Evolutionary conservation across 116 monocot genomes (phyloP), one percentile per base, ranked within the genome.

Genomic region (Cymodocea nodosa): DNA sequence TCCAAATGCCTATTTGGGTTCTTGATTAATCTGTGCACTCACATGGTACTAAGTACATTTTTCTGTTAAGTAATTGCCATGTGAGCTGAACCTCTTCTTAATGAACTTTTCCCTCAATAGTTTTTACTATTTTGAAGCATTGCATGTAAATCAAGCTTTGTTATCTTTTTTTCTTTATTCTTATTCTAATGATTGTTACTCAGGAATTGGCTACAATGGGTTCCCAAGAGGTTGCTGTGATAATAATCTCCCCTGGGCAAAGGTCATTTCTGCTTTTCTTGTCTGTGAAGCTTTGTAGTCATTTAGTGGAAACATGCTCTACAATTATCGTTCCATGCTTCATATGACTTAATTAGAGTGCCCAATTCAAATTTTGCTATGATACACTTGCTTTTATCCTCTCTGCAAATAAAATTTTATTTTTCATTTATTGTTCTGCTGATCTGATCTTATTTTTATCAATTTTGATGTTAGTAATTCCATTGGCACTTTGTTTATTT

Each of bases 211-310:
- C 62, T 94, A 94, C 44, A 94, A 94, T 73, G 94, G 94, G 62
- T 94, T 94, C 72, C 94, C 94, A 78, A 86, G 94, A 84, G 94
- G 94, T 66, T 94, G 94, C 73, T 94, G 86, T 68, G 94, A 94
- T 70, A 78, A 89, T 62, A 82, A 82, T 70, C 86, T 94, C 71
- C 89, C 94, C 34, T 94, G 89, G 94, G 89, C 94, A 56, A 94
- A 94, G 94, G 94, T 94, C 56, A 3, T 62, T 50, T 57, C 58
- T 8, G 14, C 39, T 70, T 23, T 56, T 50, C 19, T 15, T 51
- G 39, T 37, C 24, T 59, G 74, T 36, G 15, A 56, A 30, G 48
- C 22, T 39, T 15, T 63, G 40, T 53, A 15, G 52, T 30, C 18
- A 60, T 9, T 24, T 51, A 50, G 59, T 69, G 57, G 22, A 39